Base-by-base conservation (phyloP, 2,329 filamentous ascomycete species). In the Diaporthe vexans region DNA sequence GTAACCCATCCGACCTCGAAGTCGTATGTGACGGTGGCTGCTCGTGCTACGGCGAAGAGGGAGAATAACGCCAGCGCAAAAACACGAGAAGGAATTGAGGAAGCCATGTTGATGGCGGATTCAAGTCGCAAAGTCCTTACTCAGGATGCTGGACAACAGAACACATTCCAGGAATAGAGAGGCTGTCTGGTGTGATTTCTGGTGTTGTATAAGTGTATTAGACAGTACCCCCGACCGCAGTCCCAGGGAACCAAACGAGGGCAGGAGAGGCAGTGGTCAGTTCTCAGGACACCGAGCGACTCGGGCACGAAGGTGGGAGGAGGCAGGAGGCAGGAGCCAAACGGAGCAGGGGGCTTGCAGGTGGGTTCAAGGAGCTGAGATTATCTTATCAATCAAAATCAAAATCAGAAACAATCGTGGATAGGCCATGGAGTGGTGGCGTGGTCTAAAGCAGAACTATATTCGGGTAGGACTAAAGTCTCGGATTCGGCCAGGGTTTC, bases 21-120 rank as follows among this genome's bases (percentile, higher is more conserved):
- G 69, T 76, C 74, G 24, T 74, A 74, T 26, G 73, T 75, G 3
- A 75, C 71, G 8, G 73, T 75, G 46, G 70, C 63, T 24, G 73
- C 3, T 40, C 43, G 56, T 40, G 63, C 73, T 26, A 46, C 43
- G 4, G 69, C 37, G 5, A 48, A 67, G 51, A 74, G 33, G 26
- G 24, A 63, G n/a, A 70, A 37, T 15, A 70, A 13, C 13, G 63
- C 63, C 19, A 73, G 63, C 7, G 17, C 46, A 19, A 73, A 26
- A 29, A 69, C 15, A 43, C 46, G 61, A 7, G 54, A 40, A 46
- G 69, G 6, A 17, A 29, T 29, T 40, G 26, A 52, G 37, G 33
- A 52, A 29, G 71, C 43, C 61, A 70, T 73, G 63, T 17, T 68
- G 48, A 35, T 51, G 63, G 46, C 63, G 10, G 46, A 19, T 40